phyloP scores from a whole-genome alignment of 2,329 filamentous ascomycete species.

The Aspergillus thermomutatus region DNA sequence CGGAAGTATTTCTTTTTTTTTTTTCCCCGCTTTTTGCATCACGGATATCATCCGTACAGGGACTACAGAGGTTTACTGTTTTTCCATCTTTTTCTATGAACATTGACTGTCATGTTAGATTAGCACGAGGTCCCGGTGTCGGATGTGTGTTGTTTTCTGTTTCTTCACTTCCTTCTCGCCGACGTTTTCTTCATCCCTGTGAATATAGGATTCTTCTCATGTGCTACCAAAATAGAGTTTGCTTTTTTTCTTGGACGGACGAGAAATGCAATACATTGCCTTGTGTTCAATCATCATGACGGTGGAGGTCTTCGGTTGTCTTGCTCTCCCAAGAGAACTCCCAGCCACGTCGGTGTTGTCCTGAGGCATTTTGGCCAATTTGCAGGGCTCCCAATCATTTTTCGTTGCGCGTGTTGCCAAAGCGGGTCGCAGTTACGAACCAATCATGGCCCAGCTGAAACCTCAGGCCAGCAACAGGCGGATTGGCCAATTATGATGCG shows the following conservation, averaged over 20 bases:
- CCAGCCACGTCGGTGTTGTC: not conserved
- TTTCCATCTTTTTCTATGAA: conserved; percentile 1
- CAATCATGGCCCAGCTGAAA: conserved; percentile 9
- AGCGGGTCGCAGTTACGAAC: conserved; percentile 4
- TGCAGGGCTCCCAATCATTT: conserved; percentile 1
- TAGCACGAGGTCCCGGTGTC: conserved; percentile 20
- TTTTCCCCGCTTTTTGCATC: not conserved
- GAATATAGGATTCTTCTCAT: conserved; percentile 15
- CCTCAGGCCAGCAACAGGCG: not conserved
- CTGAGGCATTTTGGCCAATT: not conserved
- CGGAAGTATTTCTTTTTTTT: conserved; percentile 6
- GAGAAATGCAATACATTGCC: not conserved
- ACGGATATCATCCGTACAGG: not conserved
- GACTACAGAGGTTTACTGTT: not conserved
- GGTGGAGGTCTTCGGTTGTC: not conserved
- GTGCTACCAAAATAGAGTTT: conserved; percentile 16
- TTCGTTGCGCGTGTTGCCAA: not conserved
- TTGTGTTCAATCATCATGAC: not conserved
- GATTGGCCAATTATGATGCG: conserved; percentile 11
- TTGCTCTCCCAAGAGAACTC: not conserved
- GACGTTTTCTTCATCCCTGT: conserved; percentile 11
- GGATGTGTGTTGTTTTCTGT: conserved; percentile 8
- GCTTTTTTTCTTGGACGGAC: conserved; percentile 1
- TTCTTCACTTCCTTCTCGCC: conserved; percentile 4
- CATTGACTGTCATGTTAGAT: conserved; percentile 12